phyloP scores from a whole-genome alignment of 2,329 filamentous ascomycete species.

The Pseudogymnoascus sp. region DNA sequence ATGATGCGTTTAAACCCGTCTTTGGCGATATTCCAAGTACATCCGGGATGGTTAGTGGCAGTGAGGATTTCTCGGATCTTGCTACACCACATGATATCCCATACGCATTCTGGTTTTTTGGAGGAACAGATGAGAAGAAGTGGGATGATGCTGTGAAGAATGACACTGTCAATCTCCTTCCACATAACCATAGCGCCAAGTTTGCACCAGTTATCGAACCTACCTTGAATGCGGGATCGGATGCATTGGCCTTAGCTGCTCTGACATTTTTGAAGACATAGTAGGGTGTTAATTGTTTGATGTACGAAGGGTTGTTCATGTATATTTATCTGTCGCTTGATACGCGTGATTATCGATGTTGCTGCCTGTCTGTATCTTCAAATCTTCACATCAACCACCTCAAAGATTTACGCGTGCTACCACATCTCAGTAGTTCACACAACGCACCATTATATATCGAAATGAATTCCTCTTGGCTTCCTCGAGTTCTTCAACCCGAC shows the following conservation, averaged over 20 bases:
- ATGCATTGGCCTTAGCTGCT: constrained; percentile 46
- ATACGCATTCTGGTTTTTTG: constrained; percentile 51
- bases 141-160: constrained; percentile 46
- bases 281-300: too few relatives aligned
- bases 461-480: neutral
- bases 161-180: constrained; percentile 32
- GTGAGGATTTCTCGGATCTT: constrained; percentile 26
- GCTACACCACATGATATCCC: constrained; percentile 32
- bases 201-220: constrained; percentile 56
- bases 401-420: neutral
- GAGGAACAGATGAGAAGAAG: constrained; percentile 43
- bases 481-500: constrained; percentile 15
- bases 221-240: constrained; percentile 47
- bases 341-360: neutral
- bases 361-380: neutral
- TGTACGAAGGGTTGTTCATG: neutral
- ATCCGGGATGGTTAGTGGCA: constrained; percentile 11
- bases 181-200: constrained; percentile 53
- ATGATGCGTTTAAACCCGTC: neutral
- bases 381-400: neutral
- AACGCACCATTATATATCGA: neutral
- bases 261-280: constrained; percentile 32
- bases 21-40: neutral
- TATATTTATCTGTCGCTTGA: neutral
- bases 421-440: too few relatives aligned